These are phyloP conservation scores for Stipa capillata DNA, from an alignment of 176 grass and related monocot genomes.

Conservation along the genomic window DNA sequence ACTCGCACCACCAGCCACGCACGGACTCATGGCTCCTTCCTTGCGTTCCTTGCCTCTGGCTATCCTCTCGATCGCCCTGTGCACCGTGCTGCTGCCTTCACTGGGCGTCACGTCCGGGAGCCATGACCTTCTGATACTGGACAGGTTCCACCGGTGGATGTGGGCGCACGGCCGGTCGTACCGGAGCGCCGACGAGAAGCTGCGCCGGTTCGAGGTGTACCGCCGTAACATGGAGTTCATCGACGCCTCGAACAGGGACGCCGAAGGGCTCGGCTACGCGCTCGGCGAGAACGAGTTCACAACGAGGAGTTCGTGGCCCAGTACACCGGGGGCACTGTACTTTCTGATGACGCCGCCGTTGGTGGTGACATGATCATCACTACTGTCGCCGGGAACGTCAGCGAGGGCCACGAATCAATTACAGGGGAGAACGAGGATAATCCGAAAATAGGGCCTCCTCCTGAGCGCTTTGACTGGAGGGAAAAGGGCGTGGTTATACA, in stretches of 20 bases:
- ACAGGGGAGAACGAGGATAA: too few relatives aligned
- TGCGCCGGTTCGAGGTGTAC: constrained; percentile 11
- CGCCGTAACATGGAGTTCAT: neutral
- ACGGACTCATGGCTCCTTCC: neutral
- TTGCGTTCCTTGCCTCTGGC: neutral
- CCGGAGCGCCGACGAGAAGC: neutral
- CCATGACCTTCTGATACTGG: neutral
- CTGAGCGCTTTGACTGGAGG: too few relatives aligned
- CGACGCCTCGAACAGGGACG: neutral
- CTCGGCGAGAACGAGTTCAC: constrained; percentile 20
- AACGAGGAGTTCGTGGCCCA: neutral
- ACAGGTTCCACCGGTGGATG: constrained; percentile 15
- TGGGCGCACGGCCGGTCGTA: neutral
- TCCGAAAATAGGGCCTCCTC: too few relatives aligned
- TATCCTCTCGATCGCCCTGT: neutral
- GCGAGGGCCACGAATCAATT: too few relatives aligned
- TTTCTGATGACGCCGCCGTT: too few relatives aligned
- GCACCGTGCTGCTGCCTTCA: neutral
- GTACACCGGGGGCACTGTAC: neutral
- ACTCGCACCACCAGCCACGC: too few relatives aligned
- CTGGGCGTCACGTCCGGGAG: neutral
- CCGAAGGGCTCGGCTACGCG: neutral
- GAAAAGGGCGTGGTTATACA: too few relatives aligned
- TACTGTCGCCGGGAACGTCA: too few relatives aligned
- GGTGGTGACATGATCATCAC: too few relatives aligned